Conservation (phyloP, 2,329 filamentous ascomycete genomes). For the Thelonectria blattea region DNA sequence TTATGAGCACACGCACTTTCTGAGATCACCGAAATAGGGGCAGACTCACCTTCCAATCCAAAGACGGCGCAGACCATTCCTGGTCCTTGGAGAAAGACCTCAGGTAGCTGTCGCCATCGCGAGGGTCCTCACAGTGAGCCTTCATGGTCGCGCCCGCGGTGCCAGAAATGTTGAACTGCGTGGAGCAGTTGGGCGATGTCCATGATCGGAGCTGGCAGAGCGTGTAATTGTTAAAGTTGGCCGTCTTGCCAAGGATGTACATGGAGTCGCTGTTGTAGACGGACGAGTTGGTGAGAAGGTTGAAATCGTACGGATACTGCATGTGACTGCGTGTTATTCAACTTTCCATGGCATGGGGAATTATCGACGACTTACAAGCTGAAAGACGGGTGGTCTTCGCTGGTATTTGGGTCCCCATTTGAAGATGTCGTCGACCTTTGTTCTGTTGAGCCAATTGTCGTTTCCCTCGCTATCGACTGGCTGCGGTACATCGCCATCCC, state of each 20-base stretch:
- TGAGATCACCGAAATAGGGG: neutral
- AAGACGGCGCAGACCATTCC: slow-evolving; percentile 41
- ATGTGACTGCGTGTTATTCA: slow-evolving; percentile 9
- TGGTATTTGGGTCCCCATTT: slow-evolving; percentile 63
- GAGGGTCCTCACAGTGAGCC: slow-evolving; percentile 64
- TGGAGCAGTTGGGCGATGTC: slow-evolving; percentile 70
- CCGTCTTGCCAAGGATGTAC: slow-evolving; percentile 67
- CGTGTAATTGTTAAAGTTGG: slow-evolving; percentile 57
- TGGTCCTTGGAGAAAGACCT: slow-evolving; percentile 45
- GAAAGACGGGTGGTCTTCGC: slow-evolving; percentile 60
- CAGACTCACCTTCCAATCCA: slow-evolving; percentile 55
- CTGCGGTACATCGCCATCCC: slow-evolving; percentile 47
- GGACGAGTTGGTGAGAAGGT: slow-evolving; percentile 68
- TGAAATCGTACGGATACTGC: slow-evolving; percentile 65
- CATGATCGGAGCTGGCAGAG: slow-evolving; percentile 72
- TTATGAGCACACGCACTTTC: slow-evolving; percentile 14
- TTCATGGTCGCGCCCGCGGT: slow-evolving; percentile 63
- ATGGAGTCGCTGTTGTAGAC: slow-evolving; percentile 55
- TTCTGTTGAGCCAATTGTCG: slow-evolving; percentile 57
- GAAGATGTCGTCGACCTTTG: slow-evolving; percentile 73
- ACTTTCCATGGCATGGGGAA: slow-evolving; percentile 23
- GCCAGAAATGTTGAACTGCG: slow-evolving; percentile 62
- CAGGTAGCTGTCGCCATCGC: slow-evolving; percentile 62
- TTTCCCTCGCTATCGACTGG: slow-evolving; percentile 32
- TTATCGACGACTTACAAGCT: slow-evolving; percentile 44